phyloP scores from a whole-genome alignment of 2,329 filamentous ascomycete species.

The Coniochaeta hoffmannii region DNA sequence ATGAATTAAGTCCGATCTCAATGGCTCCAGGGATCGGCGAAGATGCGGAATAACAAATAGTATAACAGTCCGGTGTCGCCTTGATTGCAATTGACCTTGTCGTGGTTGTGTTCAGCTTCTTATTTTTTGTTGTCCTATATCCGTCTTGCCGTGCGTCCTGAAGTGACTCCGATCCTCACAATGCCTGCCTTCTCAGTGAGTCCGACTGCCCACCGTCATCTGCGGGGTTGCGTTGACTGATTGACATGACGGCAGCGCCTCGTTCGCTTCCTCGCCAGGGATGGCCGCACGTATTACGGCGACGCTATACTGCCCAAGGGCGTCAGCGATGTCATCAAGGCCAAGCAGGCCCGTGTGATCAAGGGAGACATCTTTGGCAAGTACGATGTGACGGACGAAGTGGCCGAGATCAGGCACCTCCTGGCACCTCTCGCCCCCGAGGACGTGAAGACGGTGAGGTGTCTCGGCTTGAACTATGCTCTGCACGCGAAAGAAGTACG shows the following conservation, averaged over 20 bases:
- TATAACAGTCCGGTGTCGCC: not conserved
- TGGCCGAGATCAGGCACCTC: slow-evolving; percentile 48
- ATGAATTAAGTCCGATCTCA: not conserved
- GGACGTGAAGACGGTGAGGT: slow-evolving; percentile 60
- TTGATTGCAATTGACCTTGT: not conserved
- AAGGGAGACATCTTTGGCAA: slow-evolving; percentile 59
- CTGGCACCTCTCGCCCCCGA: slow-evolving; percentile 55
- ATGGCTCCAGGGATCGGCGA: not conserved
- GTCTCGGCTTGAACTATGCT: slow-evolving; percentile 65
- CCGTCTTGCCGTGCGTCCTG: not conserved
- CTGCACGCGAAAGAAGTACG: slow-evolving; percentile 61
- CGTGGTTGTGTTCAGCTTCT: not conserved
- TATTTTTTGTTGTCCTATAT: not conserved
- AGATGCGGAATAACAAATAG: not conserved
- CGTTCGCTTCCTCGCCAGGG: slow-evolving; percentile 64
- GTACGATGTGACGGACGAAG: slow-evolving; percentile 55
- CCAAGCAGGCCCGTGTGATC: slow-evolving; percentile 54
- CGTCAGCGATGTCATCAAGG: slow-evolving; percentile 52
- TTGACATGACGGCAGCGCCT: slow-evolving; percentile 45
- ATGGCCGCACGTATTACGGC: slow-evolving; percentile 65
- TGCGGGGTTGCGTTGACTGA: not conserved
- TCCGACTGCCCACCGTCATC: not conserved
- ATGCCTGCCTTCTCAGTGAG: slow-evolving; percentile 18
- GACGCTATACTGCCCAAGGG: slow-evolving; percentile 62
- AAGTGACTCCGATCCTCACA: not conserved